Evolutionary conservation across 768 basidiomycete genomes (phyloP), one percentile per base, ranked within the genome.

Genomic region (Kwoniella dejecticola): DNA sequence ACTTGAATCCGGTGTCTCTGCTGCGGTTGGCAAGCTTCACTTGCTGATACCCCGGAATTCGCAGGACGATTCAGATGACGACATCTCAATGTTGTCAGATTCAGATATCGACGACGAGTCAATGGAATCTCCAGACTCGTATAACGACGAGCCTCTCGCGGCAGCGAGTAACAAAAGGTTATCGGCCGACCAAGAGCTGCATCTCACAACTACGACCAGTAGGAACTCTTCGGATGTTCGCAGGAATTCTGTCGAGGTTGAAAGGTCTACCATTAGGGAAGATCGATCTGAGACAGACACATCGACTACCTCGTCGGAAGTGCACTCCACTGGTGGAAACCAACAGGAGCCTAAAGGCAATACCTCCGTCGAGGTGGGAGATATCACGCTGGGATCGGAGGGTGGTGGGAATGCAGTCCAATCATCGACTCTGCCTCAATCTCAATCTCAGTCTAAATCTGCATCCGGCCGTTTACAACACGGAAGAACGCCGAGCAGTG

Each of bases 41-140:
- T n/a, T n/a, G n/a, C n/a, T n/a, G 29, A 57, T 24, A 29, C 27
- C 15, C 24, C 8, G 29, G 23, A 15, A 12, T n/a, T 12, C 2
- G 17, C 29, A 71, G 64, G 66, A 70, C 11, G 66, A 70, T 1
- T 46, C 50, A 7, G 73, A 75, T 19, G 66, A 70, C 23, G 73
- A 75, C 12, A 36, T 61, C 13, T 70, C 72, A 24, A 29, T 61
- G 23, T 40, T 75, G 8, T 70, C 67, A 33, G 75, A 78, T 46
- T 76, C 74, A 3, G 77, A 78, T 55, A 64, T 69, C 33, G 77
- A 77, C 52, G 77, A 78, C 8, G 76, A 77, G 23, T 49, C 36
- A 8, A 52, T 17, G 17, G 52, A 19, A 42, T 31, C 50, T 12
- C 44, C 45, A 44, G 26, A 29, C 29, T 33, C 56, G 21, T 50